A percentile compares a stretch with the other conserved stretches of the same genome.
phyloP scores from a whole-genome alignment of 495 filamentous ascomycete species.

The Bombardia bombarda region DNA sequence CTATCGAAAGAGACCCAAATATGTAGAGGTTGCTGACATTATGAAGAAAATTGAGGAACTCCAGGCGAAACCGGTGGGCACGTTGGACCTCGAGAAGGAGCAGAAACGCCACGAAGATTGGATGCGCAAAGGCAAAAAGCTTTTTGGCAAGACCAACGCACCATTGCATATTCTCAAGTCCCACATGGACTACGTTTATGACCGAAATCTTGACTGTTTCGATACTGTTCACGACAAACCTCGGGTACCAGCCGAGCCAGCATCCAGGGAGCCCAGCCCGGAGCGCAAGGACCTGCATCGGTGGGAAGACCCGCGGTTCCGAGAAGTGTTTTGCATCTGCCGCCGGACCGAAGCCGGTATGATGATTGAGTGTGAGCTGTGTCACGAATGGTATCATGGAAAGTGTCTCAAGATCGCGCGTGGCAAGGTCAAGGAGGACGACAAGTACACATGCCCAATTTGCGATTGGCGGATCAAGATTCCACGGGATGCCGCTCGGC shows the following conservation, averaged over 20 bases:
- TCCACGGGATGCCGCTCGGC: conserved; percentile 92
- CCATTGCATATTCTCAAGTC: conserved; percentile 87
- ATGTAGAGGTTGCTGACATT: conserved; percentile 82
- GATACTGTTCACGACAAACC: conserved; percentile 79
- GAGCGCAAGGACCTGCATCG: conserved; percentile 43
- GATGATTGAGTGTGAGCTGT: conserved; percentile 99
- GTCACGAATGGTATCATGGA: conserved; percentile 98
- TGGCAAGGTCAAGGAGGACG: conserved; percentile 95
- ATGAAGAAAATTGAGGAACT: conserved; percentile 80
- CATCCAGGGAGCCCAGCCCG: conserved; percentile 77
- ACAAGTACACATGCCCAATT: conserved; percentile 97
- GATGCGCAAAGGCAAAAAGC: conserved; percentile 97
- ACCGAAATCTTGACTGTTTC: conserved; percentile 85
- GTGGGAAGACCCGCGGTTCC: conserved; percentile 42
- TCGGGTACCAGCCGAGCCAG: conserved; percentile 82
- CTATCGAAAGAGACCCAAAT: conserved; percentile 73
- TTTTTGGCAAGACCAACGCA: conserved; percentile 98
- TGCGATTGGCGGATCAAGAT: conserved; percentile 98
- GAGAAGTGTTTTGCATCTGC: conserved; percentile 97
- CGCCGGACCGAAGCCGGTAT: conserved; percentile 86
- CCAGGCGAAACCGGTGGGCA: conserved; percentile 84
- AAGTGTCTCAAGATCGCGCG: conserved; percentile 98
- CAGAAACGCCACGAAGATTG: conserved; percentile 96
- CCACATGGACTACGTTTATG: conserved; percentile 90
- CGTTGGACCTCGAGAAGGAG: conserved; percentile 88